Evolutionary conservation across 192 early-diverging fungal genomes (phyloP).

Genomic region (Coemansia sp.): DNA sequence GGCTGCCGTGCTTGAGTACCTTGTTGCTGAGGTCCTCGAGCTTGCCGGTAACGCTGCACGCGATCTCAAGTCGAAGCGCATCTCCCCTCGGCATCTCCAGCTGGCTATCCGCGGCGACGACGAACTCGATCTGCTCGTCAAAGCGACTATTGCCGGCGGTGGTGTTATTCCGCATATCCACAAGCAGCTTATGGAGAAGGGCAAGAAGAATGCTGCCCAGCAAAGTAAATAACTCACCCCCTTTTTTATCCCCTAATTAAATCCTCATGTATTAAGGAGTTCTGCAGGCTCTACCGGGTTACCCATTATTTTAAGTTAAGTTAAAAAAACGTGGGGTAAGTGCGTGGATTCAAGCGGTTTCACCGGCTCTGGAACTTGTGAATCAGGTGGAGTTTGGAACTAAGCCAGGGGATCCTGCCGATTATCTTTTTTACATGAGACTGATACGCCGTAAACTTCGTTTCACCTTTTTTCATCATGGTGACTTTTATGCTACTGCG

Average conservation of each 20-base stretch:
- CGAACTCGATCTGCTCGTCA: slow-evolving; percentile 84
- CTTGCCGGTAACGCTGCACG: slow-evolving; percentile 90
- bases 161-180: slow-evolving; percentile 70
- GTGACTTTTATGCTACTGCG: neutral
- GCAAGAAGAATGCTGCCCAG: slow-evolving; percentile 31
- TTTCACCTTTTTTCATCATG: neutral
- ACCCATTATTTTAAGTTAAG: no score
- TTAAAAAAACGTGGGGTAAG: no score
- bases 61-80: slow-evolving; percentile 87
- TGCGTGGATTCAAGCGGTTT: no score
- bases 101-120: slow-evolving; percentile 91
- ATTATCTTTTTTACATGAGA: no score
- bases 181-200: slow-evolving; percentile 53
- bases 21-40: slow-evolving; percentile 90
- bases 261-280: neutral
- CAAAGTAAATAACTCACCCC: slow-evolving; percentile 4
- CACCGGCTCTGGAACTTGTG: no score
- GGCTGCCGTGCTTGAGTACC: slow-evolving; percentile 89
- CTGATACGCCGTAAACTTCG: neutral
- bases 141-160: slow-evolving; percentile 88
- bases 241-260: neutral
- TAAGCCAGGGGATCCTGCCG: no score
- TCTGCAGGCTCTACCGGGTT: no score
- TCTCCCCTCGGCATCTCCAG: slow-evolving; percentile 86
- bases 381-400: no score